Evolutionary conservation across 208 protist genomes (phyloP).

Genomic region (Trichomonas vaginalis): DNA sequence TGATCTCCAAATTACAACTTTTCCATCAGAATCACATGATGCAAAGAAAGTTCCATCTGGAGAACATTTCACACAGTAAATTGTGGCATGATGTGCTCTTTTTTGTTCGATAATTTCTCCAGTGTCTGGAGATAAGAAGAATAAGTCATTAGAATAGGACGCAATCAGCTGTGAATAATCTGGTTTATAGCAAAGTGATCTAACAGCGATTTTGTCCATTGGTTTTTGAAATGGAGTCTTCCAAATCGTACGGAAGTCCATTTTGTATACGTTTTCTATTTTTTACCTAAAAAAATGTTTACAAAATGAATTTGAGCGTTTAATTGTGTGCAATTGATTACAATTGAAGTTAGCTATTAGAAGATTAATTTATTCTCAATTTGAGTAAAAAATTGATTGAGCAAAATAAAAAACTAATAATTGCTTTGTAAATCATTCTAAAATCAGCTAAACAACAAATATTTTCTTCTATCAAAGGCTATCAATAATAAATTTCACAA

Average conservation of each 20-base stretch:
- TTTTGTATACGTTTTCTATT: neutral
- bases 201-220: neutral
- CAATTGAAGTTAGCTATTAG: too few relatives aligned
- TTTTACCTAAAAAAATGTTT: too few relatives aligned
- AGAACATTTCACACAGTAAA: neutral
- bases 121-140: neutral
- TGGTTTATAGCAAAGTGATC: neutral
- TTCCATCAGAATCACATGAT: neutral
- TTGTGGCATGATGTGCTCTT: neutral
- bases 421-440: too few relatives aligned
- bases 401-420: too few relatives aligned
- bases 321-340: too few relatives aligned
- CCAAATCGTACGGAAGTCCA: neutral
- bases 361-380: too few relatives aligned
- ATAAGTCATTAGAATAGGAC: neutral
- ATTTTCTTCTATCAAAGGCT: too few relatives aligned
- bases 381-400: too few relatives aligned
- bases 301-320: too few relatives aligned
- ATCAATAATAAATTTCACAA: too few relatives aligned
- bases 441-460: too few relatives aligned
- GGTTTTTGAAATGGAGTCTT: neutral
- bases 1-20: constrained; percentile 7
- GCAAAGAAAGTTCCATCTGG: neutral
- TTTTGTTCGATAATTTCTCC: constrained; percentile 5
- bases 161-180: neutral